Conservation (phyloP, 257 asterid genomes). For the Cinchona pubescens region DNA sequence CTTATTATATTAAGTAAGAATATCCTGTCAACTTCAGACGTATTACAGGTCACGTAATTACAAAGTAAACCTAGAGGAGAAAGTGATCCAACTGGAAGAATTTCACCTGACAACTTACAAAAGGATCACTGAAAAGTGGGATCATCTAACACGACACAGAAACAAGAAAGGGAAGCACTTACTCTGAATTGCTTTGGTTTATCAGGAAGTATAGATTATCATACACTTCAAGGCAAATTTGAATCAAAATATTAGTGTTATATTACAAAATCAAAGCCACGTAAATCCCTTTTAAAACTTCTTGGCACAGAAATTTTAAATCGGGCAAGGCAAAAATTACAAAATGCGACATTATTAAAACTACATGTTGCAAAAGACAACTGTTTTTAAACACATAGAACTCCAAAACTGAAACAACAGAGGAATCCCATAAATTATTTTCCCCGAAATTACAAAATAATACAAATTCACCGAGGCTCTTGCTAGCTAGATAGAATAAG, state of each 20-base stretch:
- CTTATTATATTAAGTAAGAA: neutral
- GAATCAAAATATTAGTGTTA: neutral
- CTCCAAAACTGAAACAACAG: neutral
- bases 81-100: neutral
- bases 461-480: neutral
- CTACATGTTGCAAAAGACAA: neutral
- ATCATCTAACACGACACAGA: neutral
- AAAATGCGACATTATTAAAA: neutral
- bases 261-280: neutral
- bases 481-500: neutral
- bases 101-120: neutral
- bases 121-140: neutral
- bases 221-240: neutral
- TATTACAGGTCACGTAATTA: neutral
- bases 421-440: neutral
- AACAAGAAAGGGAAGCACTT: neutral
- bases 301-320: neutral
- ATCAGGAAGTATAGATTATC: neutral
- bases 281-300: neutral
- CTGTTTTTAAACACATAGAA: neutral
- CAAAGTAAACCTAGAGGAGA: neutral
- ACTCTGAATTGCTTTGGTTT: neutral
- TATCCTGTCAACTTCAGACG: neutral
- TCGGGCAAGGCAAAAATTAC: neutral
- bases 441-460: neutral